Evolutionary conservation across 164 flowering plant species (phyloP), one percentile per base, ranked within the genome.

Genomic region (Aristolochia contorta): DNA sequence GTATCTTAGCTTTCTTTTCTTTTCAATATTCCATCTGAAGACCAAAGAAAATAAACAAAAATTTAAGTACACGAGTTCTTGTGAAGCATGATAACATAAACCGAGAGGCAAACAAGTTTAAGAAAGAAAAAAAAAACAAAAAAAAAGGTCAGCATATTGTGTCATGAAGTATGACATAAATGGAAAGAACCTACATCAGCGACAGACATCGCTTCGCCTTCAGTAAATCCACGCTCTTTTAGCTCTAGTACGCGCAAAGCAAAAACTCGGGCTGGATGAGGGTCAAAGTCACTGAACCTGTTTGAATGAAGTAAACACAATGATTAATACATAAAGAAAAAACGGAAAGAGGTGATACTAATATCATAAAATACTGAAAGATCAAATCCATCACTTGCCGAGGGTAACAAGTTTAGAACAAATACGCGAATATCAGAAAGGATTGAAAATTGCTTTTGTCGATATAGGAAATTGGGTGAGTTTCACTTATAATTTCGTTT

Each of bases 201-300:
- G 46, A 84, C 81, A 48, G 85, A 75, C 74, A 87, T 79, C 41
- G 96, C 96, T 56, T 87, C 81, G 54, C 80, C 84, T 67, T 89
- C 96, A 41, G 58, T 65, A 33, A 83, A 87, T 45, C 96, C 96
- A 57, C 86, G 81, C 59, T 84, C 88, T 75, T 85, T 87, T 67
- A 92, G 68, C 70, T 82, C 96, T 30, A 89, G 86, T 60, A 92
- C 96, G 60, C 90, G 81, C 82, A 73, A 79, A 45, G 79, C 96
- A 73, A 81, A 89, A 48, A 79, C 68, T 68, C 93, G 96, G 20
- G 96, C 87, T 50, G 96, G 91, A 62, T 81, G 84, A 6, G 93
- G 95, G 22, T 85, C 80, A 66, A 72, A 85, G 20, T 77, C 78
- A 57, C 57, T 52, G 62, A 87, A 54, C 77, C 98, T 92, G 82